Percentiles rank a stretch among this genome's conserved stretches.
Evolutionary conservation across 306 rosid genomes (phyloP).

Genomic region (Ammopiptanthus mongolicus): DNA sequence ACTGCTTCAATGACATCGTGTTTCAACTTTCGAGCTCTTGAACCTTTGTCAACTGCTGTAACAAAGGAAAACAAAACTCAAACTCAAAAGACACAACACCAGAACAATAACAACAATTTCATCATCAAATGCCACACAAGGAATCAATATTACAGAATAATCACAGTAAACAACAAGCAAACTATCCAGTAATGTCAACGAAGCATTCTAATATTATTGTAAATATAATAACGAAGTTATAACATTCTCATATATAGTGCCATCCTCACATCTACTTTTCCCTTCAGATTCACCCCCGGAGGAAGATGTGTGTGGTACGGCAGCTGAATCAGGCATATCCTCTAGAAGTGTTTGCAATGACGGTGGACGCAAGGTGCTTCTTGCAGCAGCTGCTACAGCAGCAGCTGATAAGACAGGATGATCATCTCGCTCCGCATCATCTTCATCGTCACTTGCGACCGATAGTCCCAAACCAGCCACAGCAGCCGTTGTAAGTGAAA

Average conservation of each 20-base stretch:
- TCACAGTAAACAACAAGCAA: not conserved
- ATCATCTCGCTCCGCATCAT: slow-evolving; percentile 61
- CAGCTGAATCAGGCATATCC: slow-evolving; percentile 58
- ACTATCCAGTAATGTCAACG: not conserved
- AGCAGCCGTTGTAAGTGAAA: slow-evolving; percentile 81
- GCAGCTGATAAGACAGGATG: slow-evolving; percentile 77
- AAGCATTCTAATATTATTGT: not conserved
- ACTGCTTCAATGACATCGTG: slow-evolving; percentile 99
- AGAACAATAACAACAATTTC: not conserved
- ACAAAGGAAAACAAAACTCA: slow-evolving; percentile 20
- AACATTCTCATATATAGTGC: slow-evolving; percentile 15
- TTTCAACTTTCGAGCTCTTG: slow-evolving; percentile 77
- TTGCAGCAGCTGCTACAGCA: slow-evolving; percentile 91
- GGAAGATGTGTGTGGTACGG: slow-evolving; percentile 60
- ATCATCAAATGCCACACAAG: slow-evolving; percentile 10
- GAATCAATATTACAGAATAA: not conserved
- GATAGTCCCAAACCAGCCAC: slow-evolving; percentile 73
- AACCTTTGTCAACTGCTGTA: slow-evolving; percentile 85
- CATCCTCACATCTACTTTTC: slow-evolving; percentile 77
- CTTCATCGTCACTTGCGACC: slow-evolving; percentile 83
- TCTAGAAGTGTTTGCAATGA: slow-evolving; percentile 97
- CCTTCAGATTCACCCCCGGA: slow-evolving; percentile 97
- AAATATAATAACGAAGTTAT: not conserved
- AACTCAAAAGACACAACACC: not conserved
- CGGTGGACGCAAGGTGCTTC: slow-evolving; percentile 93